phyloP scores from a whole-genome alignment of 2,329 filamentous ascomycete genomes.

The Dothiorella sarmentorum region DNA sequence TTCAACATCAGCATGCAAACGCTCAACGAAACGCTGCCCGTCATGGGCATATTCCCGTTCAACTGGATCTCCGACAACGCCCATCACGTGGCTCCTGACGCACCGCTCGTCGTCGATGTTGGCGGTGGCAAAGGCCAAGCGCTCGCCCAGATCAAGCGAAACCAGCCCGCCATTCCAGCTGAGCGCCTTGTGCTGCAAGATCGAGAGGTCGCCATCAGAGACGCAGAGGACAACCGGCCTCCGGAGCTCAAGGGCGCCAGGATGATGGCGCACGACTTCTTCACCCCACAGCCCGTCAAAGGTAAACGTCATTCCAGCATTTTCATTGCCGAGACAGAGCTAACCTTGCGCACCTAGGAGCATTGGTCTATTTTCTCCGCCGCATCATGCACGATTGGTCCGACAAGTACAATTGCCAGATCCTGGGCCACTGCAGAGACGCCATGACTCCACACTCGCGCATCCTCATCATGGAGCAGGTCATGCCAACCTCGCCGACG shows the following conservation, averaged over 20 bases:
- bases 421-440: conserved; percentile 31
- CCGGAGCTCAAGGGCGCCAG: conserved; percentile 29
- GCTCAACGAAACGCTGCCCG: background rate
- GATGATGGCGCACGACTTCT: conserved; percentile 29
- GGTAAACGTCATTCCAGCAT: conserved; percentile 18
- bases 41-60: conserved; percentile 8
- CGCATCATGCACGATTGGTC: conserved; percentile 36
- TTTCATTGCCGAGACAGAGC: too few species aligned
- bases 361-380: conserved; percentile 26
- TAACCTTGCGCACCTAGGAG: too few species aligned
- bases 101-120: conserved; percentile 40
- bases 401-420: conserved; percentile 30
- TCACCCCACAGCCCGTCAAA: conserved; percentile 30
- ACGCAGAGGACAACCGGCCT: conserved; percentile 19
- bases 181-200: conserved; percentile 42
- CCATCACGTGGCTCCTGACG: background rate
- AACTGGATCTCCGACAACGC: conserved; percentile 5
- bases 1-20: conserved; percentile 14
- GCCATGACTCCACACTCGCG: conserved; percentile 37
- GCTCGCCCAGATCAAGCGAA: conserved; percentile 31
- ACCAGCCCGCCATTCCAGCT: conserved; percentile 32
- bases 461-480: conserved; percentile 42
- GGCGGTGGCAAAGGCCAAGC: conserved; percentile 43
- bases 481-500: conserved; percentile 6
- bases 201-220: conserved; percentile 29